Evolutionary conservation across 2,329 filamentous ascomycete species (phyloP).

Genomic region (Cordyceps militaris): DNA sequence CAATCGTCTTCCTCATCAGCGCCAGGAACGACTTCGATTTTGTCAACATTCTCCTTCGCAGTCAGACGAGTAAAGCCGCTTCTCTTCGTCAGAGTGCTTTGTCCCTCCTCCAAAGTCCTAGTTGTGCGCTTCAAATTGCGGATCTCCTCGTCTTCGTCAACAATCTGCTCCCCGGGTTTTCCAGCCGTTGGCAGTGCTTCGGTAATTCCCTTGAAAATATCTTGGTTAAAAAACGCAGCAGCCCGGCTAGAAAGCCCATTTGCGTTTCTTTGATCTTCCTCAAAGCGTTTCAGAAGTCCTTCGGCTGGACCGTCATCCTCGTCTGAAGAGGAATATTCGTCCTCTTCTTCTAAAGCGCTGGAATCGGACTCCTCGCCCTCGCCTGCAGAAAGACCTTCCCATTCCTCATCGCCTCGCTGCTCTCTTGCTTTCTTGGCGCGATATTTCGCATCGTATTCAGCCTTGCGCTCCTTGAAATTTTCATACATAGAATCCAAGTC

Average conservation of each 20-base stretch:
- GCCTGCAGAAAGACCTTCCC: conserved; percentile 76
- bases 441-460: conserved; percentile 77
- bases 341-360: conserved; percentile 54
- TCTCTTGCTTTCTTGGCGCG: conserved; percentile 83
- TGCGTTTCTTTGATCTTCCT: conserved; percentile 18
- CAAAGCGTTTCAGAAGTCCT: conserved; percentile 36
- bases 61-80: conserved; percentile 22
- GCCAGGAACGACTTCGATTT: conserved; percentile 53
- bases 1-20: conserved; percentile 48
- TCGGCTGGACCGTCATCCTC: conserved; percentile 22
- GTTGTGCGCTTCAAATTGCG: conserved; percentile 22
- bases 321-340: conserved; percentile 33
- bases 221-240: conserved; percentile 85
- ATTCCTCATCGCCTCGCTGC: conserved; percentile 78
- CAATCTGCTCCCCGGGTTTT: conserved; percentile 26
- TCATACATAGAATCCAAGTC: conserved; percentile 87
- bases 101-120: conserved; percentile 21
- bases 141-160: conserved; percentile 23
- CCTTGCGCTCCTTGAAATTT: conserved; percentile 71
- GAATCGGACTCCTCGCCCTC: conserved; percentile 52
- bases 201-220: conserved; percentile 81
- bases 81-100: conserved; percentile 7
- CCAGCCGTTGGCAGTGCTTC: conserved; percentile 45
- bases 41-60: conserved; percentile 36
- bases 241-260: conserved; percentile 70